Percentiles rank a stretch among this genome's conserved stretches.
phyloP scores from a whole-genome alignment of 2,329 filamentous ascomycete genomes.

The Sclerotinia glacialis region DNA sequence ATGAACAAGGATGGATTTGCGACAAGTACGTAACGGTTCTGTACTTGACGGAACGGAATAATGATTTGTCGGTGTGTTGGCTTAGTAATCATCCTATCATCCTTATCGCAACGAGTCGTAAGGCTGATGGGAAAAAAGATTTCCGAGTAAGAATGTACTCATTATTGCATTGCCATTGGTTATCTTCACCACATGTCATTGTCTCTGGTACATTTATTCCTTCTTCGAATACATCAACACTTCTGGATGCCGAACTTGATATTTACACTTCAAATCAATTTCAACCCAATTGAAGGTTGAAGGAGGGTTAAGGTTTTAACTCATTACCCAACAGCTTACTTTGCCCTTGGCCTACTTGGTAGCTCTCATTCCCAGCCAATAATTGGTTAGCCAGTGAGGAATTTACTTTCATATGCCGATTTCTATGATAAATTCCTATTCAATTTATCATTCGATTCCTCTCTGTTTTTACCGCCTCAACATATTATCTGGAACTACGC shows the following conservation, averaged over 20 bases:
- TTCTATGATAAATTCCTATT: conserved; percentile 1
- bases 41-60: background rate
- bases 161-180: background rate
- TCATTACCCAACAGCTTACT: too few species aligned
- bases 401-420: background rate
- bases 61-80: background rate
- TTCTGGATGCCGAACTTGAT: background rate
- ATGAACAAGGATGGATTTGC: conserved; percentile 13
- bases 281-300: too few species aligned
- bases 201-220: background rate
- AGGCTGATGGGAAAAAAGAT: background rate
- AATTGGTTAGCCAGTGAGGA: conserved; percentile 14
- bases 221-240: background rate
- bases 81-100: background rate
- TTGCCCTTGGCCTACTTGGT: background rate
- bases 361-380: conserved; percentile 7
- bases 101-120: background rate
- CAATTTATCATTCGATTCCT: conserved; percentile 7
- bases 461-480: conserved; percentile 4
- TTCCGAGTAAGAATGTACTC: background rate
- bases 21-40: background rate
- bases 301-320: too few species aligned
- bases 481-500: too few species aligned
- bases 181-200: background rate
- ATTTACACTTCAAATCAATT: background rate